Conservation (phyloP, 2,329 filamentous ascomycete genomes). For the Rhinocladiella similis region DNA sequence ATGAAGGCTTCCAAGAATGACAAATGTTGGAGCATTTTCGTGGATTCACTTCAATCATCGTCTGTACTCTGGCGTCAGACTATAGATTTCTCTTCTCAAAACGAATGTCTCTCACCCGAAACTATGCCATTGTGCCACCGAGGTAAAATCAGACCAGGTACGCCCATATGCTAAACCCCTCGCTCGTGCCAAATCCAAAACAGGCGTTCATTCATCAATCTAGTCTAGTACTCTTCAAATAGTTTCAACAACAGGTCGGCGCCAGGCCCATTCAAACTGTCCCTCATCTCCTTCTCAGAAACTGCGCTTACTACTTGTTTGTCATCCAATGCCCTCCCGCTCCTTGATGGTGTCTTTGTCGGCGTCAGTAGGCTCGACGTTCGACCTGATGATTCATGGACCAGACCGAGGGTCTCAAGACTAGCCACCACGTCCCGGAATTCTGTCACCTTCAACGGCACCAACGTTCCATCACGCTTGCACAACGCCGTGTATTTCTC, state of each 20-base stretch:
- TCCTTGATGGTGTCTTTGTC: slow-evolving; percentile 64
- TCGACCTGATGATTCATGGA: slow-evolving; percentile 70
- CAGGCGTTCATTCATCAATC: slow-evolving; percentile 2
- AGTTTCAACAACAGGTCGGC: slow-evolving; percentile 46
- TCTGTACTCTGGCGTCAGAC: too few relatives aligned
- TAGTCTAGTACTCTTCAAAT: slow-evolving; percentile 30
- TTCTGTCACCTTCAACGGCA: slow-evolving; percentile 86
- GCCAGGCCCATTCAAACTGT: slow-evolving; percentile 62
- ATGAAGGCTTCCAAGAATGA: too few relatives aligned
- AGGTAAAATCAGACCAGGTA: too few relatives aligned
- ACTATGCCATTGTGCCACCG: too few relatives aligned
- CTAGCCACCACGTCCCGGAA: slow-evolving; percentile 91
- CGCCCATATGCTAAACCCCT: not conserved
- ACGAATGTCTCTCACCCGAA: too few relatives aligned
- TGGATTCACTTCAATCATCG: too few relatives aligned
- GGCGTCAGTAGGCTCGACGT: slow-evolving; percentile 64
- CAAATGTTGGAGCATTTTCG: too few relatives aligned
- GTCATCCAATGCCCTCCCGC: slow-evolving; percentile 64
- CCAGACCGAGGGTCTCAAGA: slow-evolving; percentile 81
- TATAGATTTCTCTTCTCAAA: too few relatives aligned
- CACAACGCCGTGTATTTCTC: slow-evolving; percentile 81
- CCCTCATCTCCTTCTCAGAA: slow-evolving; percentile 74
- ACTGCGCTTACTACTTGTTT: slow-evolving; percentile 76
- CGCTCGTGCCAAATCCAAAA: slow-evolving; percentile 17
- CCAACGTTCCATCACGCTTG: slow-evolving; percentile 73